These are phyloP conservation scores for Plasmodium yoelii DNA, from an alignment of 169 alveolate species.

Conservation along the genomic window DNA sequence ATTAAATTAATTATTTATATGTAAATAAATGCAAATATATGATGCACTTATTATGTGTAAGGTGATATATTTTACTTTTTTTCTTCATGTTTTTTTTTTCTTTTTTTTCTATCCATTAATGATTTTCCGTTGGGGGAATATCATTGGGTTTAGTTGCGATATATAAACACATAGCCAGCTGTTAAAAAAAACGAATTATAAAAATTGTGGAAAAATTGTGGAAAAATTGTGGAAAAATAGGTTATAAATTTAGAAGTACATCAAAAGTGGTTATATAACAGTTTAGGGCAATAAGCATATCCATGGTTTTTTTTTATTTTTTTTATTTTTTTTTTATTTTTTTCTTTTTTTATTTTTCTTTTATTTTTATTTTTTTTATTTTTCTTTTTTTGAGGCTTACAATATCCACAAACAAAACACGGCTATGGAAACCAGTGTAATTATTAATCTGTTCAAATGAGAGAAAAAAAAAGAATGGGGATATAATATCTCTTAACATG, in stretches of 20 bases:
- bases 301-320: too few species aligned
- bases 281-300: background rate
- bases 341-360: too few species aligned
- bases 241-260: background rate
- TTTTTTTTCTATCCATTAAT: slow-evolving; percentile 10
- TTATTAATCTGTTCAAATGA: slow-evolving; percentile 21
- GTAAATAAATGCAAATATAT: background rate
- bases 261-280: background rate
- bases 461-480: background rate
- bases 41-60: background rate
- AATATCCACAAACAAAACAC: slow-evolving; percentile 74
- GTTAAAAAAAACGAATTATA: background rate
- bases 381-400: slow-evolving; percentile 14
- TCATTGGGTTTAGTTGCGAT: slow-evolving; percentile 69
- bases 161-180: slow-evolving; percentile 75
- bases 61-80: too few species aligned
- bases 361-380: too few species aligned
- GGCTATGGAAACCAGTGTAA: slow-evolving; percentile 63
- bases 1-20: too few species aligned
- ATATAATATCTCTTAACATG: too few species aligned
- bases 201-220: background rate
- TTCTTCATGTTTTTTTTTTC: too few species aligned
- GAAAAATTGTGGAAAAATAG: background rate
- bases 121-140: slow-evolving; percentile 35
- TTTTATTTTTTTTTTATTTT: too few species aligned